Evolutionary conservation across 1,284 basidiomycete species (phyloP).

Genomic region (Rhodotorula sp.): DNA sequence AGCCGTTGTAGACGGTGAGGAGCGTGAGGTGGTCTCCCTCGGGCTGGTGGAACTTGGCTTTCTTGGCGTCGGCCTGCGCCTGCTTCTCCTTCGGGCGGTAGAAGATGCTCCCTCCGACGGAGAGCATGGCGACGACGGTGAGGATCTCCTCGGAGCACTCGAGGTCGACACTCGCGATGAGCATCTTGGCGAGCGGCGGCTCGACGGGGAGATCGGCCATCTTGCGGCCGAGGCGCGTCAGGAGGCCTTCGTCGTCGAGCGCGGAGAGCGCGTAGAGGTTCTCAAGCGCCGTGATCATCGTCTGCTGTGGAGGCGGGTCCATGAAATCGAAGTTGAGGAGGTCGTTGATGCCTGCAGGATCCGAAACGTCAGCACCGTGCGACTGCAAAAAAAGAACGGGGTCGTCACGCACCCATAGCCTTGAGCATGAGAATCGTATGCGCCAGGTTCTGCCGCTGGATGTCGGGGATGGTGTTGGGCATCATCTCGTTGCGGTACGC

Average conservation of each 20-base stretch:
- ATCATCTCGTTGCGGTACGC: conserved; percentile 99
- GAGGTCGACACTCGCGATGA: conserved; percentile 92
- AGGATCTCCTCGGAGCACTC: conserved; percentile 97
- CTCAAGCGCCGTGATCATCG: conserved; percentile 87
- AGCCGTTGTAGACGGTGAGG: conserved; percentile 95
- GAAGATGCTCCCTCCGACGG: conserved; percentile 90
- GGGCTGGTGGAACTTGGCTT: conserved; percentile 96
- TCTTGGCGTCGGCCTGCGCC: conserved; percentile 97
- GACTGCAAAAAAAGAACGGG: too few species aligned
- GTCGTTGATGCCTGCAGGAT: conserved; percentile 73
- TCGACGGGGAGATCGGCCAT: conserved; percentile 98
- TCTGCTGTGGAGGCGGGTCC: conserved; percentile 96
- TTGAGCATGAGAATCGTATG: conserved; percentile 93
- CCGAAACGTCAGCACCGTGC: not conserved
- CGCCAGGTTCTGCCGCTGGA: conserved; percentile 87
- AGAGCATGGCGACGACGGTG: conserved; percentile 93
- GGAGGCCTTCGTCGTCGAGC: conserved; percentile 90
- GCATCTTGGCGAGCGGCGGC: conserved; percentile 92
- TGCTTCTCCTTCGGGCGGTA: conserved; percentile 99
- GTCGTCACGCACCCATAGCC: conserved; percentile 69
- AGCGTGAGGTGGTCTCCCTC: conserved; percentile 97
- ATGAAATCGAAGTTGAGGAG: conserved; percentile 98
- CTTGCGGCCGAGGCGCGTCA: conserved; percentile 91
- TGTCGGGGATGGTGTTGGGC: conserved; percentile 96
- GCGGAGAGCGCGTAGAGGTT: conserved; percentile 92